Conservation (phyloP, 202 grass and related monocot genomes). For the Setaria italica region DNA sequence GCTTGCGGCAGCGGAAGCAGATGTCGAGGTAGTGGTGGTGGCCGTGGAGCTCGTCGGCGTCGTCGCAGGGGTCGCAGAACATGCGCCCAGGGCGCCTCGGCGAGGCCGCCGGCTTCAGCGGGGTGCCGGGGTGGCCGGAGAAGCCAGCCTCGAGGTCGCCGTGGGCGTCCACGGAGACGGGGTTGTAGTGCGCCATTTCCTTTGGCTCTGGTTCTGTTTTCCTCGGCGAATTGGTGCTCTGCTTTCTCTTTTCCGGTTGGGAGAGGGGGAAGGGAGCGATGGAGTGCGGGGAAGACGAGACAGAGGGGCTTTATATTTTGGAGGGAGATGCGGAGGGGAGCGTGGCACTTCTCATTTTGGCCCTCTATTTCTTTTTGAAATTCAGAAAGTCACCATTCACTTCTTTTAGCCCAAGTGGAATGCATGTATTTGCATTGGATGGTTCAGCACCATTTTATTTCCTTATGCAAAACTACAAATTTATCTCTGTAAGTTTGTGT, state of each 20-base stretch:
- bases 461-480: too few species aligned
- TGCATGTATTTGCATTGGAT: background rate
- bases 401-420: background rate
- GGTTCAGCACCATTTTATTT: background rate
- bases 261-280: background rate
- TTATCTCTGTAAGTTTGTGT: too few species aligned
- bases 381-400: background rate
- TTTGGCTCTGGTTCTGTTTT: background rate
- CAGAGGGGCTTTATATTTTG: conserved; percentile 40
- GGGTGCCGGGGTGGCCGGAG: conserved; percentile 40
- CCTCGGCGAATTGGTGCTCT: conserved; percentile 23
- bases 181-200: conserved; percentile 53
- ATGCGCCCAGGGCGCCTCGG: conserved; percentile 44
- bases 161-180: conserved; percentile 43
- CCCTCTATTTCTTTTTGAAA: background rate
- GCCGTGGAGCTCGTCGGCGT: conserved; percentile 40
- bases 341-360: background rate
- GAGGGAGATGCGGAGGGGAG: conserved; percentile 10
- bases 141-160: conserved; percentile 66
- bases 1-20: conserved; percentile 78
- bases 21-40: conserved; percentile 71
- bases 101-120: conserved; percentile 38
- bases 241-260: conserved; percentile 22
- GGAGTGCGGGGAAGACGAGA: conserved; percentile 27
- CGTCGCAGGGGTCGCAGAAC: conserved; percentile 72